Conservation (phyloP, 169 alveolate species). For the Toxoplasma gondii region DNA sequence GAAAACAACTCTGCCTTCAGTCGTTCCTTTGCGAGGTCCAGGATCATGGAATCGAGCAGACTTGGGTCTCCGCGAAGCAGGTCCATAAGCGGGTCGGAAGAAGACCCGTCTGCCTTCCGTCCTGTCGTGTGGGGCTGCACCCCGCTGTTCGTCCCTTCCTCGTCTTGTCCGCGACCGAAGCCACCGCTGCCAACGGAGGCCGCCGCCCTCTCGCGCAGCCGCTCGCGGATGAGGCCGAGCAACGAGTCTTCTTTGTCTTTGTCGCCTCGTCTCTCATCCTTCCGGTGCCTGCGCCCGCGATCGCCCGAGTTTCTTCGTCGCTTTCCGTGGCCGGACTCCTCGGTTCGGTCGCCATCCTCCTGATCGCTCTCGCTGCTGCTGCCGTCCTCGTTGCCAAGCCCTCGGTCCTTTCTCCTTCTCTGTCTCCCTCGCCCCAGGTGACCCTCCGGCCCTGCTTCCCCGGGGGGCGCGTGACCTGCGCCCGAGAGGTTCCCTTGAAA, state of each 20-base stretch:
- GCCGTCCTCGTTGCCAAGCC: background rate
- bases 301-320: background rate
- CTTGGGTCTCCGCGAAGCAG: slow-evolving; percentile 52
- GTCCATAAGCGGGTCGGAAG: slow-evolving; percentile 43
- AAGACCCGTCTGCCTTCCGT: background rate
- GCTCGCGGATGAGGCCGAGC: slow-evolving; percentile 17
- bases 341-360: background rate
- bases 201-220: background rate
- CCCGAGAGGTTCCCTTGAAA: background rate
- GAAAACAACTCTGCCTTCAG: slow-evolving; percentile 29
- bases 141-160: background rate
- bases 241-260: slow-evolving; percentile 7
- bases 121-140: background rate
- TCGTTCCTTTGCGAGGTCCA: slow-evolving; percentile 44
- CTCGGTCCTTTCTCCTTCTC: background rate
- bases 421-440: background rate
- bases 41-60: slow-evolving; percentile 58
- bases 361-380: slow-evolving; percentile 1
- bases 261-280: background rate
- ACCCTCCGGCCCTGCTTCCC: background rate
- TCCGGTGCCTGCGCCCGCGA: background rate
- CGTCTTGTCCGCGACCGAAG: background rate
- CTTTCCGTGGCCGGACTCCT: background rate
- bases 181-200: background rate
- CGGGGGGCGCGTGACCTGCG: background rate